phyloP scores from a whole-genome alignment of 371 early-diverging fungal genomes.

The Mucor irregularis region DNA sequence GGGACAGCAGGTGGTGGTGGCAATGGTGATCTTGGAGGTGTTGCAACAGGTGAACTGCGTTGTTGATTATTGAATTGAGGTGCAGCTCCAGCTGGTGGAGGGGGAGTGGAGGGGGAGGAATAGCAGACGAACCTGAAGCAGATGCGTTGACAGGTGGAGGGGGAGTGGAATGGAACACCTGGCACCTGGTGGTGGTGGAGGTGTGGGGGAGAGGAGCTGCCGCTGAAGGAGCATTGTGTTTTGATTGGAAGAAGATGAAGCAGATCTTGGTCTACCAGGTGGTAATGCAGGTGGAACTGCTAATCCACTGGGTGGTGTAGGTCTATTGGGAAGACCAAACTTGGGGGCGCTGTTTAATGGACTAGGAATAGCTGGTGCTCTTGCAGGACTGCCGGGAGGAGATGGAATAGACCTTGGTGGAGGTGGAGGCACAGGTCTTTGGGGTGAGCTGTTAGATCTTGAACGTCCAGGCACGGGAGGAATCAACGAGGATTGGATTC shows the following conservation, averaged over 20 bases:
- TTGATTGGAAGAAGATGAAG: conserved; percentile 24
- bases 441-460: conserved; percentile 48
- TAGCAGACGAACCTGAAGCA: too few relatives aligned
- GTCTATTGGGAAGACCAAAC: conserved; percentile 9
- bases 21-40: conserved; percentile 24
- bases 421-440: conserved; percentile 39
- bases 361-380: neutral
- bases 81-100: conserved; percentile 1
- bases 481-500: conserved; percentile 17
- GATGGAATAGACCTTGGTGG: conserved; percentile 40
- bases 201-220: conserved; percentile 17
- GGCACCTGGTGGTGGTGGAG: conserved; percentile 24
- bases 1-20: conserved; percentile 19
- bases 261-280: conserved; percentile 38
- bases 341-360: conserved; percentile 6
- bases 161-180: too few relatives aligned
- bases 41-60: conserved; percentile 6
- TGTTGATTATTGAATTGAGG: neutral
- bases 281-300: conserved; percentile 43
- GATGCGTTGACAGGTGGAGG: neutral
- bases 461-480: conserved; percentile 39
- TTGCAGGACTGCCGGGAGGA: conserved; percentile 26
- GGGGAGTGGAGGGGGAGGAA: too few relatives aligned
- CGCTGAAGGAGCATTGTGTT: neutral
- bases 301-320: conserved; percentile 4